Base-by-base conservation (phyloP, 2,329 filamentous ascomycete genomes). In the Nemania sp. region DNA sequence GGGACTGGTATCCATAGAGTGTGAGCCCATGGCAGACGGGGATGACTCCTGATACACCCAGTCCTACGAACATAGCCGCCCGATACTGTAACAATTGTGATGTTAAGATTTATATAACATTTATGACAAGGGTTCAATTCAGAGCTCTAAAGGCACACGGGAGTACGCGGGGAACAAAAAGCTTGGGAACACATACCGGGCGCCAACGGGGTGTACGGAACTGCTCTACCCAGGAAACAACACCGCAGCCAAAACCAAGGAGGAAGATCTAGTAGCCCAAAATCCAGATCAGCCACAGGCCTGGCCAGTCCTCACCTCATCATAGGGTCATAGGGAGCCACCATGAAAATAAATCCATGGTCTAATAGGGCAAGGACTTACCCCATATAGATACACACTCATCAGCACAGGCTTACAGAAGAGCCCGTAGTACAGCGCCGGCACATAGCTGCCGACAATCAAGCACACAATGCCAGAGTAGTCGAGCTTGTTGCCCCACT, bases 391-490 rank as follows among this genome's bases (percentile, higher is more conserved):
- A 79, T 98, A 98, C 2, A 87, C 77, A 51, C 82, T 84, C 82
- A 93, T 89, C 74, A 95, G 78, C 7, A 79, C 75, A 2, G 89
- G 88, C 70, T 90, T 82, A 75, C 91, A 93, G 75, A 88, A 93
- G 78, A 97, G 93, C 3, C 91, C 94, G 79, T 97, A 97, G 79
- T 93, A 96, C 67, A 99, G 80, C 57, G 92, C 92, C 1, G 96
- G 94, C 53, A 98, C 88, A 77, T 95, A 97, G 78, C 92, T 95
- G 6, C 96, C 96, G 73, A 95, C 92, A 67, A 98, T 98, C 73
- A 99, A 83, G 56, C 90, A 88, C 32, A 98, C 93, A 73, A 99
- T 99, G 6, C 96, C 96, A 5, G 95, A 88, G 78, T 99, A 98
- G 78, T 99, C 96, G 64, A 98, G 83, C 79, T 97, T 93, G 79